Conservation (phyloP, 2,329 filamentous ascomycete genomes). For the Penicillium brevicompactum region DNA sequence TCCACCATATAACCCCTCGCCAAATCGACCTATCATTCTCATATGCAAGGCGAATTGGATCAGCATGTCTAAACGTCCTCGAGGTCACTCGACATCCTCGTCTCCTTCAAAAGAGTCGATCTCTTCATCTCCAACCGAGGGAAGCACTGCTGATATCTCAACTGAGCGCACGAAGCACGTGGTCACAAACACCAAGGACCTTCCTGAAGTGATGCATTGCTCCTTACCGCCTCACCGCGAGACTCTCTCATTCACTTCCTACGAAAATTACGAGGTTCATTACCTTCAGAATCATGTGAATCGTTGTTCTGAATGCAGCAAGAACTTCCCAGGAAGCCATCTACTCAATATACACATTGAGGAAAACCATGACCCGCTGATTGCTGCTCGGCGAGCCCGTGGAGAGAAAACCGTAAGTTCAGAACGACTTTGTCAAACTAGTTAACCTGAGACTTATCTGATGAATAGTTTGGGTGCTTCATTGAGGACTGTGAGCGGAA, state of each 20-base stretch:
- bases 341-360: slow-evolving; percentile 83
- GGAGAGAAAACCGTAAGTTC: slow-evolving; percentile 79
- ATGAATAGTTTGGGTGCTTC: slow-evolving; percentile 76
- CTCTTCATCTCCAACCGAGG: slow-evolving; percentile 33
- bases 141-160: slow-evolving; percentile 18
- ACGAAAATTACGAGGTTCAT: slow-evolving; percentile 83
- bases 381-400: slow-evolving; percentile 69
- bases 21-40: slow-evolving; percentile 24
- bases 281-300: slow-evolving; percentile 81
- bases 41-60: slow-evolving; percentile 16
- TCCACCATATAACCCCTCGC: slow-evolving; percentile 16
- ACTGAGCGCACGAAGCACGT: slow-evolving; percentile 55
- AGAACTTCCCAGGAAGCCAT: slow-evolving; percentile 84
- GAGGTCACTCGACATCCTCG: slow-evolving; percentile 52
- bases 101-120: slow-evolving; percentile 34
- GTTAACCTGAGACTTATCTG: neutral
- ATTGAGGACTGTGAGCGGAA: slow-evolving; percentile 84
- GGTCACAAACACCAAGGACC: slow-evolving; percentile 56
- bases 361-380: slow-evolving; percentile 85
- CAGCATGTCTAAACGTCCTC: slow-evolving; percentile 63
- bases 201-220: slow-evolving; percentile 69
- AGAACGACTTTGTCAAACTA: neutral
- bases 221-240: slow-evolving; percentile 77
- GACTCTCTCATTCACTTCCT: slow-evolving; percentile 69
- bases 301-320: slow-evolving; percentile 79